Evolutionary conservation across 1,284 basidiomycete genomes (phyloP).

Genomic region (Agaricales sp.): DNA sequence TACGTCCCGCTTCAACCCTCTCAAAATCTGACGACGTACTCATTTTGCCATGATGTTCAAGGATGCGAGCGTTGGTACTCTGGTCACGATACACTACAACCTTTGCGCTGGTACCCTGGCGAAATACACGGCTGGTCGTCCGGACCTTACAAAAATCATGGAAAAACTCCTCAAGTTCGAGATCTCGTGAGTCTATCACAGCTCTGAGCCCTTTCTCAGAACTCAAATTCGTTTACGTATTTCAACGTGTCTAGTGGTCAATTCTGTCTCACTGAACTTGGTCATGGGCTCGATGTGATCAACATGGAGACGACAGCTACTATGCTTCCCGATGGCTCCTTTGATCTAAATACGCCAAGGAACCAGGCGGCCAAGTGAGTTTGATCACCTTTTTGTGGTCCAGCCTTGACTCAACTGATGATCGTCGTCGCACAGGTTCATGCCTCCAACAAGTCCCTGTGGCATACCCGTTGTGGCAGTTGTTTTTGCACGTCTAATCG

Average conservation of each 20-base stretch:
- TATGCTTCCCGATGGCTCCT: slow-evolving; percentile 30
- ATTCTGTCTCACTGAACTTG: slow-evolving; percentile 42
- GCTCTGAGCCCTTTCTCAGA: too few species aligned
- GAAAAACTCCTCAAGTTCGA: slow-evolving; percentile 20
- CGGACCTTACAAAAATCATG: slow-evolving; percentile 20
- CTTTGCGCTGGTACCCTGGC: slow-evolving; percentile 30
- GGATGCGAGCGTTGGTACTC: slow-evolving; percentile 9
- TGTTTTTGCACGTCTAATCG: slow-evolving; percentile 19
- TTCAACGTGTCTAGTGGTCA: slow-evolving; percentile 13
- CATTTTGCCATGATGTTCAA: not conserved
- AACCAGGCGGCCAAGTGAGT: slow-evolving; percentile 47
- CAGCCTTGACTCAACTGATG: slow-evolving; percentile 16
- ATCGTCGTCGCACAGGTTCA: too few species aligned
- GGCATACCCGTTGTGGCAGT: slow-evolving; percentile 19
- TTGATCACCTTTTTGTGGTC: slow-evolving; percentile 13
- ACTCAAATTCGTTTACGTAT: too few species aligned
- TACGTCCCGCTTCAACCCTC: not conserved
- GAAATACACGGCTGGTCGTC: slow-evolving; percentile 18
- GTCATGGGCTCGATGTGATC: slow-evolving; percentile 46
- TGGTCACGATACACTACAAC: slow-evolving; percentile 34
- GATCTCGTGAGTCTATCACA: slow-evolving; percentile 14
- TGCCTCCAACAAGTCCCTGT: slow-evolving; percentile 33
- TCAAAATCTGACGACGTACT: not conserved
- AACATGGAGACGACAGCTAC: slow-evolving; percentile 53
- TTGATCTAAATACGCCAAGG: slow-evolving; percentile 40